Evolutionary conservation across 2,329 filamentous ascomycete genomes (phyloP).

Genomic region (Pleoardoris graminearum): DNA sequence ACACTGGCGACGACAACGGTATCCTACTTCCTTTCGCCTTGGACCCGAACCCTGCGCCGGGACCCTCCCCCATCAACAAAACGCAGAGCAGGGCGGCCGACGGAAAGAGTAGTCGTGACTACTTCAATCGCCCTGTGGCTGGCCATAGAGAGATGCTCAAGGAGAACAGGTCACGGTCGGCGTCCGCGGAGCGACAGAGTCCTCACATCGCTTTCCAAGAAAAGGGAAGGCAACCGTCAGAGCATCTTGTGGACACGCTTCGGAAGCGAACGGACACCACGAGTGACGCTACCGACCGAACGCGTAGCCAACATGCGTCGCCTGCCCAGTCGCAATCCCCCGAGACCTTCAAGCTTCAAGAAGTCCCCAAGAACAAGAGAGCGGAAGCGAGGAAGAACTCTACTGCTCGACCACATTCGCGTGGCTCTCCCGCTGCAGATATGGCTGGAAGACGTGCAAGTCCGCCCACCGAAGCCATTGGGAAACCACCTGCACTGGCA

Average conservation of each 20-base stretch:
- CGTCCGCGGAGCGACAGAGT: slow-evolving; percentile 57
- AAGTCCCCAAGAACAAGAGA: slow-evolving; percentile 71
- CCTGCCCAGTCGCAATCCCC: slow-evolving; percentile 36
- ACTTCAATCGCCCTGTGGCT: slow-evolving; percentile 47
- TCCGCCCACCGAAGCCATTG: slow-evolving; percentile 38
- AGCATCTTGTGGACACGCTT: slow-evolving; percentile 61
- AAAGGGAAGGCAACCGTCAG: slow-evolving; percentile 69
- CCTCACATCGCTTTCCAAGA: slow-evolving; percentile 94
- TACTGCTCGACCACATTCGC: slow-evolving; percentile 47
- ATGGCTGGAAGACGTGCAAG: slow-evolving; percentile 41
- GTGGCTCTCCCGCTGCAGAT: slow-evolving; percentile 48
- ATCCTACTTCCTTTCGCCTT: slow-evolving; percentile 57
- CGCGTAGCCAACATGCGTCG: slow-evolving; percentile 42
- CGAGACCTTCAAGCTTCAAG: slow-evolving; percentile 72
- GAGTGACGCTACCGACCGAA: slow-evolving; percentile 55
- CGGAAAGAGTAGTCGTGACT: slow-evolving; percentile 45
- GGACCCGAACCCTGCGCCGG: slow-evolving; percentile 53
- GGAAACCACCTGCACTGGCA: slow-evolving; percentile 44
- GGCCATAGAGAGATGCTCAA: slow-evolving; percentile 48
- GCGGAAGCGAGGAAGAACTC: slow-evolving; percentile 53
- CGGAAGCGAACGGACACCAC: slow-evolving; percentile 49
- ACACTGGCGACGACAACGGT: slow-evolving; percentile 61
- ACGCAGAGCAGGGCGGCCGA: slow-evolving; percentile 27
- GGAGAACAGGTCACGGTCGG: slow-evolving; percentile 50
- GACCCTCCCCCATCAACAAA: slow-evolving; percentile 44